A percentile compares a stretch with the other conserved stretches of the same genome.
phyloP scores from a whole-genome alignment of 2,329 filamentous ascomycete species.

The Microdochium bolleyi region DNA sequence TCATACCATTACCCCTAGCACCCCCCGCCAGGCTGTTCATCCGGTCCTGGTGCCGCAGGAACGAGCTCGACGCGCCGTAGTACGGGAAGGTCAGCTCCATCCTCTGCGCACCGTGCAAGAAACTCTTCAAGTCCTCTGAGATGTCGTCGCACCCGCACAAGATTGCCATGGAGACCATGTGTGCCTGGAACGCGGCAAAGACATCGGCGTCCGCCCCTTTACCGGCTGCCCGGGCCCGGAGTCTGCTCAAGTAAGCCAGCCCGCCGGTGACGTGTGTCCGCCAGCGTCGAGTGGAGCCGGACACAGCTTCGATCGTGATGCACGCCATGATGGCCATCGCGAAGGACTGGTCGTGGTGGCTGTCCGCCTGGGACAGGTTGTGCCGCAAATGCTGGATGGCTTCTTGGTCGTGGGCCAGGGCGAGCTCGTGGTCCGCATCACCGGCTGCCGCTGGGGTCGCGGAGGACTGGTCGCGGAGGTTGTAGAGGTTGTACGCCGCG shows the following conservation, averaged over 20 bases:
- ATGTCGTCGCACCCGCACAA: slow-evolving; percentile 10
- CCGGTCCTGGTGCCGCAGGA: slow-evolving; percentile 7
- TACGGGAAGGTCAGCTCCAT: slow-evolving; percentile 13
- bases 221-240: slow-evolving; percentile 6
- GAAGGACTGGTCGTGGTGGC: slow-evolving; percentile 21
- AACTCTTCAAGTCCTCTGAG: slow-evolving; percentile 7
- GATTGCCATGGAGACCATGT: slow-evolving; percentile 15
- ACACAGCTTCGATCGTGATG: slow-evolving; percentile 17
- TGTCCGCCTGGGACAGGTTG: slow-evolving; percentile 9
- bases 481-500: slow-evolving; percentile 29
- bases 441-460: neutral
- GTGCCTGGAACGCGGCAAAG: slow-evolving; percentile 9
- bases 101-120: slow-evolving; percentile 5
- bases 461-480: slow-evolving; percentile 19
- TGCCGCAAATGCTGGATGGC: slow-evolving; percentile 13
- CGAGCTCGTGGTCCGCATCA: slow-evolving; percentile 9
- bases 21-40: slow-evolving; percentile 10
- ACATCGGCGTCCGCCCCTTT: slow-evolving; percentile 1
- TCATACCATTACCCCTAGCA: neutral
- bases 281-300: slow-evolving; percentile 12
- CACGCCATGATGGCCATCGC: slow-evolving; percentile 32
- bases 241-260: slow-evolving; percentile 10
- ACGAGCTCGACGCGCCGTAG: slow-evolving; percentile 10
- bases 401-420: slow-evolving; percentile 11
- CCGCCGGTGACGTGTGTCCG: slow-evolving; percentile 13